Conservation (phyloP, 805 yeast species). For the Starmerella ratchasimensis region DNA sequence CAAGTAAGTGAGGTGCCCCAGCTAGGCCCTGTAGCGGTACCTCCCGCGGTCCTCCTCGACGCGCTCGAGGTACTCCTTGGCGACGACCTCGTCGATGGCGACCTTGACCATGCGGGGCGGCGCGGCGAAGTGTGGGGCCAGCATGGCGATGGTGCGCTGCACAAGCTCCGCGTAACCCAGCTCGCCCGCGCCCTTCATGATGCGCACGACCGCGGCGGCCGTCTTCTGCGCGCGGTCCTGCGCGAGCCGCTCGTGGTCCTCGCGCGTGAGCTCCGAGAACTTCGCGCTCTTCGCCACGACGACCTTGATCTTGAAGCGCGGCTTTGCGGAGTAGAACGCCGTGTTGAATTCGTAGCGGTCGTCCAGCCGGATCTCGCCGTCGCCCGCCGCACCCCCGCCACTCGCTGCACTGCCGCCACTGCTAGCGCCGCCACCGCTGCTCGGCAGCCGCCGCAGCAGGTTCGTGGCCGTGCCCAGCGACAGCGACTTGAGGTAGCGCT, state of each 20-base stretch:
- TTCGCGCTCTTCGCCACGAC: conserved; percentile 4
- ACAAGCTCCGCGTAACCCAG: conserved; percentile 65
- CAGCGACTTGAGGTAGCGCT: conserved; percentile 67
- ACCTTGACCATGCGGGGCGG: conserved; percentile 70
- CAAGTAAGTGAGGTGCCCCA: background rate
- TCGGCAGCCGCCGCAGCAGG: conserved; percentile 59
- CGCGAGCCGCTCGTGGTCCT: conserved; percentile 35
- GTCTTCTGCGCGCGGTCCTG: conserved; percentile 60
- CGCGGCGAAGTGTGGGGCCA: conserved; percentile 69
- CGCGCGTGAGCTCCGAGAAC: background rate
- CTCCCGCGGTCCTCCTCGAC: conserved; percentile 32
- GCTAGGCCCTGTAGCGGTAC: conserved; percentile 16
- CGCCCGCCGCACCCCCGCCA: too few relatives aligned
- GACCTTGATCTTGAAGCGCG: conserved; percentile 35
- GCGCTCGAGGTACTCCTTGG: conserved; percentile 70
- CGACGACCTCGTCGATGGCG: conserved; percentile 73
- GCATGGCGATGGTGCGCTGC: conserved; percentile 73
- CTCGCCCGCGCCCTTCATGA: conserved; percentile 84
- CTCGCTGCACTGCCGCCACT: too few relatives aligned
- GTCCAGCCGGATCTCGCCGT: conserved; percentile 23
- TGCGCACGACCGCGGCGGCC: conserved; percentile 86
- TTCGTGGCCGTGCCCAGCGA: conserved; percentile 73
- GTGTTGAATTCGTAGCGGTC: conserved; percentile 55
- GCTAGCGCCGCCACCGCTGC: too few relatives aligned
- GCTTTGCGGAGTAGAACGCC: conserved; percentile 33